Base-by-base conservation (phyloP, 192 early-diverging fungal genomes). In the Coemansia aciculifera region DNA sequence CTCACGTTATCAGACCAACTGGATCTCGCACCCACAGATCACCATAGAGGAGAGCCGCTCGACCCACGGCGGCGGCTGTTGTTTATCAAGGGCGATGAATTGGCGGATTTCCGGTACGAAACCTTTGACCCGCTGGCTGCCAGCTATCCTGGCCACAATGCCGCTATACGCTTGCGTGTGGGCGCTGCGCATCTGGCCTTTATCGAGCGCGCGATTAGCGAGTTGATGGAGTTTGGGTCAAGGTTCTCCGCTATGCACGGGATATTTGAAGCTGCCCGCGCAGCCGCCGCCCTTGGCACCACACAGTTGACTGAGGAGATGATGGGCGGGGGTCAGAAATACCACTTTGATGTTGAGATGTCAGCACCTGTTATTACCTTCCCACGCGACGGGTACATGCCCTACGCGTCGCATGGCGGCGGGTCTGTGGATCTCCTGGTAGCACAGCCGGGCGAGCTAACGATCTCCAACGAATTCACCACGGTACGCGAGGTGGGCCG, bases 171-270 rank as follows among this genome's bases (percentile, higher is more conserved):
- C 37, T 83, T 99, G 31, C 79, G 86, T 9, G 88, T 93, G n/a
- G 92, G 91, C 2, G 93, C 97, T 4, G 86, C 93, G 29, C 87
- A 86, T 49, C 57, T 97, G 46, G 90, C 87, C 2, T 98, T 93
- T 74, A 67, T 95, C 12, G 92, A 94, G 64, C 84, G 91, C 24
- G 86, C 93, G 27, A 78, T 95, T 43, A 69, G 74, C 23, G 85
- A 90, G 49, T 74, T 98, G 5, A 84, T 93, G 68, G 85, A 82
- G 29, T 99, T 89, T 71, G 86, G 93, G 2, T 91, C 87, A 63
- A 89, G 95, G 67, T 97, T 98, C 81, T 86, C 90, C 0, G 84
- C 90, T 29, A 95, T 98, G 93, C 90, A 96, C 64, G 85, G 84
- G 29, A 62, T 95, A 8, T 90, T 94, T 72, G 97, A 98, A 66